A percentile compares a stretch with the other conserved stretches of the same genome.
Conservation (phyloP, 1,284 basidiomycete genomes). For the Papiliotrema flavescens region DNA sequence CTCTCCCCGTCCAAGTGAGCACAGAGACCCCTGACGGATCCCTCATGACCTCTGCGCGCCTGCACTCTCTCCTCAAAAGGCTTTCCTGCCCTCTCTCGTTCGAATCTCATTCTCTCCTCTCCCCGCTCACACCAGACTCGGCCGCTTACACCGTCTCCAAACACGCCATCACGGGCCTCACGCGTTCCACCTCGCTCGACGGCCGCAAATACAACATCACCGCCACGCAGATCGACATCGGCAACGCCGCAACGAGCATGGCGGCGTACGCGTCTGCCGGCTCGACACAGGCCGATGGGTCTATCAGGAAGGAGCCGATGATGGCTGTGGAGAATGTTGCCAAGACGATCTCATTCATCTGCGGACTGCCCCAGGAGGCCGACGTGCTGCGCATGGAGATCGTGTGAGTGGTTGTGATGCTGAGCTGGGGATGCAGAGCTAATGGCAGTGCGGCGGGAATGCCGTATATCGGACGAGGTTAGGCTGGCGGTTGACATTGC, state of each 20-base stretch:
- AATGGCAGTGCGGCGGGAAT: slow-evolving; percentile 54
- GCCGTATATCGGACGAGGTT: slow-evolving; percentile 64
- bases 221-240: slow-evolving; percentile 72
- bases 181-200: slow-evolving; percentile 69
- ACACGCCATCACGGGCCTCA: slow-evolving; percentile 70
- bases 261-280: slow-evolving; percentile 53
- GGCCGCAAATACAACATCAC: slow-evolving; percentile 66
- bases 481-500: slow-evolving; percentile 17
- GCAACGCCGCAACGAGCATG: slow-evolving; percentile 62
- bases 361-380: slow-evolving; percentile 62
- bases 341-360: slow-evolving; percentile 65
- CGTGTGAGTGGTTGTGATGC: slow-evolving; percentile 56
- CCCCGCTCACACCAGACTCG: neutral
- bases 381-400: slow-evolving; percentile 60
- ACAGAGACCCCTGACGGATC: no score
- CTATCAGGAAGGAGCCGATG: slow-evolving; percentile 56
- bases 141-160: slow-evolving; percentile 68
- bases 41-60: neutral
- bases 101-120: neutral
- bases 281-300: slow-evolving; percentile 66
- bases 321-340: slow-evolving; percentile 60
- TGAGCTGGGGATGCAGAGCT: neutral
- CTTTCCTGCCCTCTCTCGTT: neutral
- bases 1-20: slow-evolving; percentile 59
- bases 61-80: neutral